A percentile compares a stretch with the other conserved stretches of the same genome.
These are phyloP conservation scores for Corylus heterophylla DNA, from an alignment of 306 rosid species.

Conservation along the genomic window DNA sequence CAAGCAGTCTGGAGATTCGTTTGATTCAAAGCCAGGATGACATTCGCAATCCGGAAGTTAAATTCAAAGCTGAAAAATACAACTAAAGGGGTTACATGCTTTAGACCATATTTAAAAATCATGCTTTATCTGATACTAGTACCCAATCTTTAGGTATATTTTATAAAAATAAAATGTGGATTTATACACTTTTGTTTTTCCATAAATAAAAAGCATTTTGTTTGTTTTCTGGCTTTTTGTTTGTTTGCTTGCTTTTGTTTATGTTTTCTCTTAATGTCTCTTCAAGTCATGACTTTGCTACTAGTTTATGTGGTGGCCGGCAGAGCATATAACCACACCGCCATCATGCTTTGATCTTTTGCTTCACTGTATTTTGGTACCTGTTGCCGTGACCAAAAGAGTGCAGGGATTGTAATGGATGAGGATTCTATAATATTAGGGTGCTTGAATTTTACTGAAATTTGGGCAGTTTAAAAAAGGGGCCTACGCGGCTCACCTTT, in stretches of 20 bases:
- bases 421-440: too few relatives aligned
- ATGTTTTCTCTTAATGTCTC: not conserved
- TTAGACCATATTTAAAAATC: conserved; percentile 1
- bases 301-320: not conserved
- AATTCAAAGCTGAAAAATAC: conserved; percentile 59
- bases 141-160: not conserved
- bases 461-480: too few relatives aligned
- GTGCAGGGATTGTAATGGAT: not conserved
- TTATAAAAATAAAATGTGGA: not conserved
- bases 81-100: conserved; percentile 29
- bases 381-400: not conserved
- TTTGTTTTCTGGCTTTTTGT: not conserved
- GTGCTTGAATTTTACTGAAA: not conserved
- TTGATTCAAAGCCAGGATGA: conserved; percentile 81
- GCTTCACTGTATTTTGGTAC: not conserved
- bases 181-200: not conserved
- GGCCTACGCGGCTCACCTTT: too few relatives aligned
- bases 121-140: conserved; percentile 4
- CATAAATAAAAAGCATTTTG: not conserved
- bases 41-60: conserved; percentile 56
- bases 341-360: not conserved
- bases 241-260: not conserved
- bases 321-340: not conserved
- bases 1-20: conserved; percentile 72
- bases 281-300: not conserved